Conservation (phyloP, 129 eudicot genomes). For the Escallonia rubra region DNA sequence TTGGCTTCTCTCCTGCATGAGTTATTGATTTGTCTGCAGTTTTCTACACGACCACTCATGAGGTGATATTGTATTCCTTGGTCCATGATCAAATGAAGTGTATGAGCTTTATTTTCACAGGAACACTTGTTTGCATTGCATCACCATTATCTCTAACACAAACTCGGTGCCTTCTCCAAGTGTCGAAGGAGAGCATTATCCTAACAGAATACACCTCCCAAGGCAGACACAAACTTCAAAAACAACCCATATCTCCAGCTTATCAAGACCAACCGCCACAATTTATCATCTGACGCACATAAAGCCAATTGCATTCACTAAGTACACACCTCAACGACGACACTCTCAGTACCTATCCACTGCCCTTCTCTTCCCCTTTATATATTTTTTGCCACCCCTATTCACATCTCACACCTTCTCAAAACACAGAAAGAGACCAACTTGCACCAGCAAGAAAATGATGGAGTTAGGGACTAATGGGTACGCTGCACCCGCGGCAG, state of each 20-base stretch:
- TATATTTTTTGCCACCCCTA: constrained; percentile 13
- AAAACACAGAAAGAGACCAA: background rate
- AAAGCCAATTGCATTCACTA: constrained; percentile 11
- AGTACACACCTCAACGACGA: background rate
- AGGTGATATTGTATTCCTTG: no score
- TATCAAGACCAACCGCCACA: constrained; percentile 16
- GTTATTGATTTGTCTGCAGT: no score
- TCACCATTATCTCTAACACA: background rate
- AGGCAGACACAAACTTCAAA: constrained; percentile 33
- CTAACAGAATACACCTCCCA: constrained; percentile 19
- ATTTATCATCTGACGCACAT: constrained; percentile 32
- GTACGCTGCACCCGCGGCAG: constrained; percentile 19
- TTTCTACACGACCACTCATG: no score
- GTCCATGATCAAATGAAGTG: no score
- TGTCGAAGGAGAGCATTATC: constrained; percentile 14
- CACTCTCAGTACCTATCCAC: constrained; percentile 20
- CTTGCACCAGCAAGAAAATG: constrained; percentile 4
- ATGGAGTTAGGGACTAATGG: constrained; percentile 31
- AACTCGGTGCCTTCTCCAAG: background rate
- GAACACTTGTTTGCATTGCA: no score
- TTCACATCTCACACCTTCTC: background rate
- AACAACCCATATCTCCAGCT: constrained; percentile 25
- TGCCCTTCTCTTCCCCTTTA: constrained; percentile 24
- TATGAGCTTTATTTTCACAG: no score
- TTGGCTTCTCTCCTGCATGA: no score